Evolutionary conservation across 306 rosid genomes (phyloP).

Genomic region (Casuarina cunninghamiana): DNA sequence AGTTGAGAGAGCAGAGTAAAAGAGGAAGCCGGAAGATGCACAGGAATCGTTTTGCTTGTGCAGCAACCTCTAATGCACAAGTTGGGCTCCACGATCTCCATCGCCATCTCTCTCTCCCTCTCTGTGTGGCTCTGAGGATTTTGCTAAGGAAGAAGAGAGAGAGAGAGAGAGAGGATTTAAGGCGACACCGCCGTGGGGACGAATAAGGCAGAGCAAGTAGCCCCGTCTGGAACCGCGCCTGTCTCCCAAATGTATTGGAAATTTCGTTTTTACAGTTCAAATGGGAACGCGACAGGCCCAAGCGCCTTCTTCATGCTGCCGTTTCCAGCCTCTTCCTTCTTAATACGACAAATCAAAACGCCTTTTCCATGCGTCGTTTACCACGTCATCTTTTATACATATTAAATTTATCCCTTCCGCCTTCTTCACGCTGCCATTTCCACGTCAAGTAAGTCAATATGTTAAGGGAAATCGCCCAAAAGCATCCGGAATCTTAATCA

Average conservation of each 20-base stretch:
- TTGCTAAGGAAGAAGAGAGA: background rate
- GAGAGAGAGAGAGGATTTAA: background rate
- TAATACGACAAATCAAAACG: too few relatives aligned
- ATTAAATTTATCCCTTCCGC: too few relatives aligned
- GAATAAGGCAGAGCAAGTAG: background rate
- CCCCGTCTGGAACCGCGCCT: background rate
- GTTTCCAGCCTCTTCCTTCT: too few relatives aligned
- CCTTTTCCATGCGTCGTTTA: too few relatives aligned
- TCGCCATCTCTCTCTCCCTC: constrained; percentile 31
- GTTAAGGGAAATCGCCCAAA: too few relatives aligned
- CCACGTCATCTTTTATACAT: too few relatives aligned
- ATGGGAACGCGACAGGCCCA: too few relatives aligned
- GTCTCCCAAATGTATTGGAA: background rate
- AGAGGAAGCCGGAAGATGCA: constrained; percentile 78
- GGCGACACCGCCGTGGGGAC: background rate
- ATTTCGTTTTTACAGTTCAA: background rate
- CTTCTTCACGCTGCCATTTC: too few relatives aligned
- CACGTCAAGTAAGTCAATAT: too few relatives aligned
- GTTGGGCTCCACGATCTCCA: constrained; percentile 74
- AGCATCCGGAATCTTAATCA: too few relatives aligned
- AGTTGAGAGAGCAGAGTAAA: constrained; percentile 67
- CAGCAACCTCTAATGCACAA: constrained; percentile 91
- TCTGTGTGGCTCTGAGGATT: background rate
- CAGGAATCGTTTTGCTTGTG: constrained; percentile 65
- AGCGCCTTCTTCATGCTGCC: too few relatives aligned